Conservation (phyloP, 139 green algal species). For the Axilococcus clingmanii region DNA sequence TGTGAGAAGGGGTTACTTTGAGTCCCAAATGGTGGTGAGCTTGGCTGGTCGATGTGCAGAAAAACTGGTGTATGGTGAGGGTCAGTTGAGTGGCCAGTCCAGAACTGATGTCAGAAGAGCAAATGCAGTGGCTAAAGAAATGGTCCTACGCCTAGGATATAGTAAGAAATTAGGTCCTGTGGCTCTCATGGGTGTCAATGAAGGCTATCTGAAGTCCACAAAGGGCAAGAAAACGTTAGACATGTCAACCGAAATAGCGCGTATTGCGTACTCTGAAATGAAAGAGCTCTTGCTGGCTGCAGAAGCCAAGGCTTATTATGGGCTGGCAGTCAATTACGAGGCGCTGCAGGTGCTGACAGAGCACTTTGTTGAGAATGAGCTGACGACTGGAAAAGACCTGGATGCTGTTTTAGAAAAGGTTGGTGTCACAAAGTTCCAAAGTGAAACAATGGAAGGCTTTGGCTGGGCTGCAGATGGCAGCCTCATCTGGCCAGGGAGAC, state of each 20-base stretch:
- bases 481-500: slow-evolving; percentile 25
- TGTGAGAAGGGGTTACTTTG: slow-evolving; percentile 68
- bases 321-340: slow-evolving; percentile 74
- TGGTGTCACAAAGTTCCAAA: slow-evolving; percentile 18
- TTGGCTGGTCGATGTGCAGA: slow-evolving; percentile 67
- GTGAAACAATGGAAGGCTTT: slow-evolving; percentile 30
- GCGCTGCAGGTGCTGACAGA: slow-evolving; percentile 32
- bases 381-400: slow-evolving; percentile 46
- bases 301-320: slow-evolving; percentile 84
- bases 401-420: slow-evolving; percentile 15
- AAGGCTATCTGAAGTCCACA: slow-evolving; percentile 24
- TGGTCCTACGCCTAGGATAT: slow-evolving; percentile 75
- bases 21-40: slow-evolving; percentile 63
- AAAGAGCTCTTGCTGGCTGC: slow-evolving; percentile 61
- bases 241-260: slow-evolving; percentile 40
- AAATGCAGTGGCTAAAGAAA: slow-evolving; percentile 77
- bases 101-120: slow-evolving; percentile 36
- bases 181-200: slow-evolving; percentile 54
- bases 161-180: slow-evolving; percentile 53
- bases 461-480: slow-evolving; percentile 25
- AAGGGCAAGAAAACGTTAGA: slow-evolving; percentile 22
- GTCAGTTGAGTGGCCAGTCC: slow-evolving; percentile 48
- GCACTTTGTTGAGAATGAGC: slow-evolving; percentile 26
- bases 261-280: slow-evolving; percentile 34
- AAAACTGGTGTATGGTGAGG: slow-evolving; percentile 71